A percentile compares a stretch with the other conserved stretches of the same genome.
These are phyloP conservation scores for Coemansia umbellata DNA, from an alignment of 192 early-diverging fungal genomes.

Conservation along the genomic window DNA sequence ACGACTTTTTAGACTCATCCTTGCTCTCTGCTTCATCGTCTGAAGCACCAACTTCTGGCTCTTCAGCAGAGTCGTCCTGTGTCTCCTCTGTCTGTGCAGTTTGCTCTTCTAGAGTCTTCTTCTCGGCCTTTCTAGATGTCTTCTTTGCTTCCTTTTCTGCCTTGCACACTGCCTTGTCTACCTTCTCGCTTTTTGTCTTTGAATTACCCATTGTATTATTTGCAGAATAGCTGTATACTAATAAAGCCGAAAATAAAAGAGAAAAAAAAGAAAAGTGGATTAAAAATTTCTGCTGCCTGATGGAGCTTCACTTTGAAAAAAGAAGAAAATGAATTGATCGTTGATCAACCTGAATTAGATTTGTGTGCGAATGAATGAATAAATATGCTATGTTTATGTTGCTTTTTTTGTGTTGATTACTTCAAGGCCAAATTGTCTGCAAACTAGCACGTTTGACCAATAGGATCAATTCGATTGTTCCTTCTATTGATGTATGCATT, in stretches of 20 bases:
- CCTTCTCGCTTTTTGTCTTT: background rate
- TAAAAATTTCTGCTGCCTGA: too few species aligned
- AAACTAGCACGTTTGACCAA: too few species aligned
- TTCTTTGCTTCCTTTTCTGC: constrained; percentile 3
- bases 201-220: background rate
- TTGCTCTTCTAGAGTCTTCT: constrained; percentile 28
- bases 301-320: too few species aligned
- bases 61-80: constrained; percentile 2
- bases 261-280: background rate
- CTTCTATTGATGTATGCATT: too few species aligned
- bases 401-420: too few species aligned
- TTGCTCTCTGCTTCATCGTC: constrained; percentile 48
- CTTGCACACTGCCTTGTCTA: background rate
- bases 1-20: constrained; percentile 21
- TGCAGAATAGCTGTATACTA: background rate
- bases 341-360: too few species aligned
- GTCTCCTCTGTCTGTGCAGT: background rate
- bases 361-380: too few species aligned
- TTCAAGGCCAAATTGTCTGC: too few species aligned
- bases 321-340: too few species aligned
- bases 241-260: background rate
- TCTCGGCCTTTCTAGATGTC: constrained; percentile 11
- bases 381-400: too few species aligned
- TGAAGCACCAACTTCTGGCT: background rate
- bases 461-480: too few species aligned